Conservation (phyloP, 2,329 filamentous ascomycete genomes). For the Neurospora crassa region DNA sequence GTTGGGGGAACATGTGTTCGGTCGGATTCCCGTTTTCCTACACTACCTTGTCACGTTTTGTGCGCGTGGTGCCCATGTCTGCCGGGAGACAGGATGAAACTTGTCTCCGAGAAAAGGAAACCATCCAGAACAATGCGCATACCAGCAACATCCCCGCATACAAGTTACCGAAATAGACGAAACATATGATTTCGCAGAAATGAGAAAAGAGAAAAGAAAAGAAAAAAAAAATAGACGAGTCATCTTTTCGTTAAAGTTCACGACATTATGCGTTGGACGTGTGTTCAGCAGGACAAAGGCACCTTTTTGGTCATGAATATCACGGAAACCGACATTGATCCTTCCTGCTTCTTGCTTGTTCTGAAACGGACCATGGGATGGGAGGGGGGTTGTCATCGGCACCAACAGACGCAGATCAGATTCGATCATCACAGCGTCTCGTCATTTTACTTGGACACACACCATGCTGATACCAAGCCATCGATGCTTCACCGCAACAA, state of each 20-base stretch:
- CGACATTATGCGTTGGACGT: not conserved
- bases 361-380: not conserved
- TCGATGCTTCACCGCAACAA: not conserved
- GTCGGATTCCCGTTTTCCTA: not conserved
- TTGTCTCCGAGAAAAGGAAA: not conserved
- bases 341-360: not conserved
- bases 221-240: not conserved
- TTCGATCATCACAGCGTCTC: not conserved
- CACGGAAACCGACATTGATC: not conserved
- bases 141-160: not conserved
- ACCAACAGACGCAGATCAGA: not conserved
- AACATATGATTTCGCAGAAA: not conserved
- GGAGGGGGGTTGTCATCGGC: not conserved
- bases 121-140: not conserved
- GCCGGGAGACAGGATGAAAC: not conserved
- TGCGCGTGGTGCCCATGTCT: not conserved
- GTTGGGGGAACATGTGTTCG: not conserved
- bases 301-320: not conserved
- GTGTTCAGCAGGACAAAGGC: not conserved
- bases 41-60: not conserved
- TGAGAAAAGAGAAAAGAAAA: not conserved
- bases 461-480: not conserved
- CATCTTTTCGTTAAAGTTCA: not conserved
- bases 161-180: not conserved
- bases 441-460: not conserved